phyloP scores from a whole-genome alignment of 345 rosid species.

The Rubroshorea leprosula region DNA sequence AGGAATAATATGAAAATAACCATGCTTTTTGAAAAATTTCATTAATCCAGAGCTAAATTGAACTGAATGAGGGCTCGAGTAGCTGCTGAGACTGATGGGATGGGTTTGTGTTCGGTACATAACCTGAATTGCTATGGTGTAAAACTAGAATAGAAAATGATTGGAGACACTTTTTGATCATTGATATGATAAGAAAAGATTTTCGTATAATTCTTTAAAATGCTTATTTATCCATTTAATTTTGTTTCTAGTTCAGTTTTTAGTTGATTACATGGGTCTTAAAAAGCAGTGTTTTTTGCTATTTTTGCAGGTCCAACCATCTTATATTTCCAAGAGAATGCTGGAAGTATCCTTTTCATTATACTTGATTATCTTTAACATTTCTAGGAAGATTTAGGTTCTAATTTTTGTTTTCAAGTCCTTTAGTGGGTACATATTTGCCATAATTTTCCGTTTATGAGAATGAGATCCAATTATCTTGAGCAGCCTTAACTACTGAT shows the following conservation, averaged over 20 bases:
- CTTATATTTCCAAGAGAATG: constrained; percentile 97
- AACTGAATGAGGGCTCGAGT: background rate
- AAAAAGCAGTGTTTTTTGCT: constrained; percentile 10
- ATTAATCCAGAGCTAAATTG: too few species aligned
- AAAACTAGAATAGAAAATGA: background rate
- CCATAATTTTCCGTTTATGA: constrained; percentile 4
- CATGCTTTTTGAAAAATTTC: too few species aligned
- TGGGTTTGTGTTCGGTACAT: background rate
- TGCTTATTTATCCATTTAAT: background rate
- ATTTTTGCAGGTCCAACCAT: constrained; percentile 87
- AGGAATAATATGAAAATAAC: background rate
- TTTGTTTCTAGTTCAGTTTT: background rate
- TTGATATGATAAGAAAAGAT: background rate
- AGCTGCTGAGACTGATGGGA: background rate
- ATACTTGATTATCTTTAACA: too few species aligned
- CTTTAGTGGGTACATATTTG: background rate
- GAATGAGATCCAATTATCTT: constrained; percentile 10
- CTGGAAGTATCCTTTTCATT: constrained; percentile 88
- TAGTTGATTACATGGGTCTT: constrained; percentile 4
- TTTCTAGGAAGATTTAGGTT: background rate
- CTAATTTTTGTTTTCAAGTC: background rate
- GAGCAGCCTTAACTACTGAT: constrained; percentile 44
- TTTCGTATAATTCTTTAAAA: background rate
- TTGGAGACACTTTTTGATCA: too few species aligned
- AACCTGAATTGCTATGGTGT: background rate